These are phyloP conservation scores for Phoma sp. DNA, from an alignment of 2,329 filamentous ascomycete species.

Conservation along the genomic window DNA sequence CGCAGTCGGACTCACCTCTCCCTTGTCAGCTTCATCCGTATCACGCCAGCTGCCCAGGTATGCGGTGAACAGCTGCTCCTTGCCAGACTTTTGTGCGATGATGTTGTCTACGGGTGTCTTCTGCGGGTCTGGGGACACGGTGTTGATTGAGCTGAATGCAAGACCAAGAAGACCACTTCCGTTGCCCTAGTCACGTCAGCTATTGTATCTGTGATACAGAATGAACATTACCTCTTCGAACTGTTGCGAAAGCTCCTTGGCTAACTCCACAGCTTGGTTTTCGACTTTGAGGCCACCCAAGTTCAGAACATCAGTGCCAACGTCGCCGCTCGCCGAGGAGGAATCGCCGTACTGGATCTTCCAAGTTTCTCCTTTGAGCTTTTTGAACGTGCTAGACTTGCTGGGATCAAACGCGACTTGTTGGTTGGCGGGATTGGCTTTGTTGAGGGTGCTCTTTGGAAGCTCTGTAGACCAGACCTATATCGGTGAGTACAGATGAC, in stretches of 20 bases:
- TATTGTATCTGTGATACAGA: no score
- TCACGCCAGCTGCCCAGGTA: conserved; percentile 66
- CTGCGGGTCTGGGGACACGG: conserved; percentile 61
- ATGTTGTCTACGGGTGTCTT: conserved; percentile 73
- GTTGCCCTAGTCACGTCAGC: conserved; percentile 41
- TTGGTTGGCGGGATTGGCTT: conserved; percentile 42
- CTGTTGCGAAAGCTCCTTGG: conserved; percentile 63
- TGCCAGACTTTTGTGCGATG: conserved; percentile 59
- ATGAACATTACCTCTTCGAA: conserved; percentile 54
- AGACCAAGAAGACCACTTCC: conserved; percentile 73
- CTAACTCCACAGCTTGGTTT: conserved; percentile 70
- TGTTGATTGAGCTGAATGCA: conserved; percentile 70
- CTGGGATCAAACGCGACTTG: conserved; percentile 64
- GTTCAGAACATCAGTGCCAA: conserved; percentile 67
- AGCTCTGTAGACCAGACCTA: conserved; percentile 72
- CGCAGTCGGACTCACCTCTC: conserved; percentile 34
- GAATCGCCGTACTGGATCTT: conserved; percentile 72
- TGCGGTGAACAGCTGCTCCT: conserved; percentile 64
- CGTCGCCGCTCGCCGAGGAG: conserved; percentile 69
- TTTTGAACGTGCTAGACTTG: conserved; percentile 67
- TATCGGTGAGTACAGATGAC: neutral
- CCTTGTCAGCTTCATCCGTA: conserved; percentile 49
- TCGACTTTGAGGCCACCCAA: conserved; percentile 68
- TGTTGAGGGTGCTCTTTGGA: conserved; percentile 53
- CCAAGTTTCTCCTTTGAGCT: conserved; percentile 61